Base-by-base conservation (phyloP, 202 grass and related monocot species). In the Schoenoplectus tabernaemontani region DNA sequence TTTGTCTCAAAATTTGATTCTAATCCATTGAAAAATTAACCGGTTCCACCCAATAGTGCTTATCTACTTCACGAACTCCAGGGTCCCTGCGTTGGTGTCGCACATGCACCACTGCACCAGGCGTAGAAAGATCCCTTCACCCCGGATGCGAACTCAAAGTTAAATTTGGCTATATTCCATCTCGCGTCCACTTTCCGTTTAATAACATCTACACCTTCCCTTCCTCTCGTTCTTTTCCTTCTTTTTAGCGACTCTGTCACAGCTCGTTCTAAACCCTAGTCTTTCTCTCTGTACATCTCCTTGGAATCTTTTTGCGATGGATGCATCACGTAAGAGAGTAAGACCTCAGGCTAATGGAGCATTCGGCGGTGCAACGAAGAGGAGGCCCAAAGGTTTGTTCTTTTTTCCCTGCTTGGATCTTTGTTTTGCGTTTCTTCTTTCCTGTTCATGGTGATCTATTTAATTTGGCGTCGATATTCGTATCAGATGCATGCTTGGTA, bases 151-250 rank as follows among this genome's bases (percentile, higher is more conserved):
- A 75, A 75, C 44, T 47, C 43, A 24, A 11, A 75, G 6, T 75
- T 75, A 75, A 75, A 75, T 75, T 9, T 53, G 6, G 47, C 24
- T 53, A 36, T 53, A 4, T 54, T 5, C 70, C 46, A 1, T 17
- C 47, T 75, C 47, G 47, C 70, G 70, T 75, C 70, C 70, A 53
- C 70, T 47, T 75, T 75, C 70, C 44, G 34, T 75, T n/a, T 75
- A 54, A 34, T 53, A n/a, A 75, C 70, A 75, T 53, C 70, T 53
- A 46, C 70, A 33, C 12, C 22, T 2, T 36, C 13, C 1, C 26
- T 0, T 53, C 0, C 0, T 2, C 2, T 36, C 3, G 34, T 9
- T 54, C 5, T 5, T 75, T 54, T 50, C 32, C 1, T 0, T 33
- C 32, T 51, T 41, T 53, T 48, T 15, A 46, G 44, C 38, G 19